Base-by-base conservation (phyloP, 2,329 filamentous ascomycete species). In the Tolypocladium amazonense region DNA sequence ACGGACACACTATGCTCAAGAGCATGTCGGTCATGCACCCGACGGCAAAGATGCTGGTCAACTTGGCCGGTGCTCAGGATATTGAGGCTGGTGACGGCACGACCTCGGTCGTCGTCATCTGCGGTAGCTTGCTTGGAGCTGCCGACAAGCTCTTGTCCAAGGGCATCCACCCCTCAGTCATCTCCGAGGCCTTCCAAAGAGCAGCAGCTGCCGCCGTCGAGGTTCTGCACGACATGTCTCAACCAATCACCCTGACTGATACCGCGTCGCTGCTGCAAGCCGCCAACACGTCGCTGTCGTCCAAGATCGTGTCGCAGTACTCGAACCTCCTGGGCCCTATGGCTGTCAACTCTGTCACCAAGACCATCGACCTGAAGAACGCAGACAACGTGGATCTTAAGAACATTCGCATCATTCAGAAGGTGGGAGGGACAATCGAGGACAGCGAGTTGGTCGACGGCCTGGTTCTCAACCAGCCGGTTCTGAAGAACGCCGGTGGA, bases 21-120 rank as follows among this genome's bases (percentile, higher is more conserved):
- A 93, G 93, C 81, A 97, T 99, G 94, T 89, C 90, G 65, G 94
- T 99, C 66, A 92, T 99, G 88, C 94, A 99, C 73, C 94, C 94
- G n/a, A 96, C 95, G 56, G 94, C 94, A 57, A 97, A 96, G 80
- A 99, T 99, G 94, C 83, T 99, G 67, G 94, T 99, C 70, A 92
- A 99, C 75, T 84, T 99, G 63, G 95, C 93, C 69, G 90, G 94
- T 66, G 94, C 94, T 65, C 94, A 99, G 76, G 94, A 99, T 79
- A 92, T 99, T 62, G 94, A 99, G 76, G 94, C 94, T 64, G 94
- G 94, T 78, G 94, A 99, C 75, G 95, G 94, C 70, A 99, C 94
- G 60, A 99, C 94, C 41, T 97, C 93, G 4, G 94, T 99, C 33
- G 94, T 99, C 37, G 94, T 99, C 66, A 96, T 99, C 76, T 94